phyloP scores from a whole-genome alignment of 345 rosid species.

The Populus simonii region DNA sequence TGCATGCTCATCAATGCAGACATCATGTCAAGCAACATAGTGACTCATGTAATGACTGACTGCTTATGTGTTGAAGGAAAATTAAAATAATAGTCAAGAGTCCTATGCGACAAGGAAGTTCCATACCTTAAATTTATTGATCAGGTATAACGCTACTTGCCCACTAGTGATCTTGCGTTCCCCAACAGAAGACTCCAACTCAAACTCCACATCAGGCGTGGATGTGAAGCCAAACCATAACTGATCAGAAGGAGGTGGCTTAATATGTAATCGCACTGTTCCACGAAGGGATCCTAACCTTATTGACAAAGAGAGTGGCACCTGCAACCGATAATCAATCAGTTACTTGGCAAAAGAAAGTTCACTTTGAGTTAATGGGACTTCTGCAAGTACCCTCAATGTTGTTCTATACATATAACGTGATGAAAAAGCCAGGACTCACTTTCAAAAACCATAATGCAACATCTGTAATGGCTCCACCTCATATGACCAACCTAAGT shows the following conservation, averaged over 20 bases:
- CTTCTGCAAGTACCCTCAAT: too few species aligned
- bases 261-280: constrained; percentile 67
- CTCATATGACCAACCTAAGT: too few species aligned
- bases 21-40: background rate
- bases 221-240: constrained; percentile 88
- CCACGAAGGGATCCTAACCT: constrained; percentile 78
- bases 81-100: background rate
- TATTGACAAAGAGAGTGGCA: constrained; percentile 79
- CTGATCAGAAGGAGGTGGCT: constrained; percentile 96
- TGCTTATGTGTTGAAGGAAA: background rate
- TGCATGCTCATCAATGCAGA: background rate
- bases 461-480: too few species aligned
- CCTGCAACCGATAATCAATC: constrained; percentile 44
- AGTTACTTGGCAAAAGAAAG: too few species aligned
- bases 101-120: constrained; percentile 5
- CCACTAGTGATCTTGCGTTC: constrained; percentile 76
- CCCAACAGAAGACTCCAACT: constrained; percentile 76
- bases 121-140: constrained; percentile 76
- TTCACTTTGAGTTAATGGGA: too few species aligned
- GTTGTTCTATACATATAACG: too few species aligned
- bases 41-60: background rate
- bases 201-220: constrained; percentile 81
- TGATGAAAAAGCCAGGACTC: too few species aligned
- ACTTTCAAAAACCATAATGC: too few species aligned
- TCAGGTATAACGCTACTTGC: constrained; percentile 64